A percentile compares a stretch with the other conserved stretches of the same genome.
Evolutionary conservation across 208 protist species (phyloP).

Genomic region (Leishmania braziliensis): DNA sequence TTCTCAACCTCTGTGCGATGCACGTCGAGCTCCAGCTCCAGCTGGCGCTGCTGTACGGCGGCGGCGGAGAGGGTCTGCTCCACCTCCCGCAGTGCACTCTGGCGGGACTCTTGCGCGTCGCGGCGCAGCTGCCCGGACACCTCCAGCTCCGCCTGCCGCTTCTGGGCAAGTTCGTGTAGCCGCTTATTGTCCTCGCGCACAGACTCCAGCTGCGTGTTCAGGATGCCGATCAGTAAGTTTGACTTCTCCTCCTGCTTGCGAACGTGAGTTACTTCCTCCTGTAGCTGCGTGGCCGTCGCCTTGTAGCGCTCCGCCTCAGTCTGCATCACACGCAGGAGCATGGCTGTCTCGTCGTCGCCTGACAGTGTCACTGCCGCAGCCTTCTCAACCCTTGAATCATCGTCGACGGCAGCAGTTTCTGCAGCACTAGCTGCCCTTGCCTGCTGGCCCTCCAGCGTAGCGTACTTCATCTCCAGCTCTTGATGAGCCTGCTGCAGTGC

Average conservation of each 20-base stretch:
- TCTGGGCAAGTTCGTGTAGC: constrained; percentile 53
- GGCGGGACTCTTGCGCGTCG: constrained; percentile 40
- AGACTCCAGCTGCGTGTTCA: constrained; percentile 87
- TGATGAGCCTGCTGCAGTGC: constrained; percentile 36
- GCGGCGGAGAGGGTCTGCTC: constrained; percentile 50
- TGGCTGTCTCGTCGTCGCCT: constrained; percentile 69
- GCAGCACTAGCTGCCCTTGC: constrained; percentile 9
- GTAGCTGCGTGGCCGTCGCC: constrained; percentile 55
- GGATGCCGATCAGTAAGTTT: constrained; percentile 75
- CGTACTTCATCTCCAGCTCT: constrained; percentile 34
- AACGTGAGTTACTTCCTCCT: constrained; percentile 62
- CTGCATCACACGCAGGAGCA: constrained; percentile 82
- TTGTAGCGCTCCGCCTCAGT: constrained; percentile 80
- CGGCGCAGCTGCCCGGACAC: constrained; percentile 52
- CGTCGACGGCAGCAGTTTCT: constrained; percentile 4
- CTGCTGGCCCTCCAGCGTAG: constrained; percentile 21
- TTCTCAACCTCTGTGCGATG: constrained; percentile 70
- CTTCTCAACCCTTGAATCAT: constrained; percentile 4
- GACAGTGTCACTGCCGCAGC: constrained; percentile 20
- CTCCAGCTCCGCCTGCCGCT: constrained; percentile 49
- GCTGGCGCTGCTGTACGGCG: constrained; percentile 66
- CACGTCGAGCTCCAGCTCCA: constrained; percentile 77
- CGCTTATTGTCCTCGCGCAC: constrained; percentile 80
- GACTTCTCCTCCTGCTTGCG: constrained; percentile 84
- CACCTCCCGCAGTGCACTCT: constrained; percentile 47